phyloP scores from a whole-genome alignment of 2,329 filamentous ascomycete genomes.

The Fusarium cicatricum region DNA sequence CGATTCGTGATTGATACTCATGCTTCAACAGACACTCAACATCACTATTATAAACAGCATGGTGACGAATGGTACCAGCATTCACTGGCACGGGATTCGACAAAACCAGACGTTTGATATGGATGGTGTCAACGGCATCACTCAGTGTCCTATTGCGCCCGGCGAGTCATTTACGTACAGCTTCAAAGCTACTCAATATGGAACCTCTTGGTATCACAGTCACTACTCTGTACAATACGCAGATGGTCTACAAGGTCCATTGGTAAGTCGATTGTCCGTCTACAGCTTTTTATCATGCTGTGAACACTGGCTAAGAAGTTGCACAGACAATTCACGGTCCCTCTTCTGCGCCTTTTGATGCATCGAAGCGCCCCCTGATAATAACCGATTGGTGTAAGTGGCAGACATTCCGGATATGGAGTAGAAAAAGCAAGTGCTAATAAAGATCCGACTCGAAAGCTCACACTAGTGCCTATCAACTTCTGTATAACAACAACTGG shows the following conservation, averaged over 20 bases:
- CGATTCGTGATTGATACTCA: neutral
- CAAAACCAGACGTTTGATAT: conserved; percentile 32
- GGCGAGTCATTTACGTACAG: conserved; percentile 27
- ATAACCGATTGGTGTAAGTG: conserved; percentile 36
- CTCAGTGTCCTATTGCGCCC: conserved; percentile 35
- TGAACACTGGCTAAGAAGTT: neutral
- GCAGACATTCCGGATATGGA: rapidly evolving
- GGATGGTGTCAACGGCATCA: conserved; percentile 38
- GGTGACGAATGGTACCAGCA: conserved; percentile 30
- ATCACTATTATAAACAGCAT: conserved; percentile 30
- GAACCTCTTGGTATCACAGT: conserved; percentile 38
- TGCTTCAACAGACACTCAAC: conserved; percentile 13
- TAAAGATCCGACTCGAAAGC: neutral
- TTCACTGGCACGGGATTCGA: conserved; percentile 37
- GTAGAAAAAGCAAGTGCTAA: neutral
- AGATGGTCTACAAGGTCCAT: conserved; percentile 30
- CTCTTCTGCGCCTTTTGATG: conserved; percentile 27
- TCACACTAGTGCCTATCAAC: conserved; percentile 24
- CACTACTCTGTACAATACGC: conserved; percentile 38
- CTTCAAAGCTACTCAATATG: conserved; percentile 33
- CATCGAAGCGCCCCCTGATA: conserved; percentile 17
- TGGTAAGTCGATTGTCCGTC: conserved; percentile 6
- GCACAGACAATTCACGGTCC: conserved; percentile 33
- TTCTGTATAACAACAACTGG: conserved; percentile 1
- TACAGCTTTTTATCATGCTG: rapidly evolving